Evolutionary conservation across 2,329 filamentous ascomycete genomes (phyloP), one percentile per base, ranked within the genome.

Genomic region (Phaeosphaeriaceae sp.): DNA sequence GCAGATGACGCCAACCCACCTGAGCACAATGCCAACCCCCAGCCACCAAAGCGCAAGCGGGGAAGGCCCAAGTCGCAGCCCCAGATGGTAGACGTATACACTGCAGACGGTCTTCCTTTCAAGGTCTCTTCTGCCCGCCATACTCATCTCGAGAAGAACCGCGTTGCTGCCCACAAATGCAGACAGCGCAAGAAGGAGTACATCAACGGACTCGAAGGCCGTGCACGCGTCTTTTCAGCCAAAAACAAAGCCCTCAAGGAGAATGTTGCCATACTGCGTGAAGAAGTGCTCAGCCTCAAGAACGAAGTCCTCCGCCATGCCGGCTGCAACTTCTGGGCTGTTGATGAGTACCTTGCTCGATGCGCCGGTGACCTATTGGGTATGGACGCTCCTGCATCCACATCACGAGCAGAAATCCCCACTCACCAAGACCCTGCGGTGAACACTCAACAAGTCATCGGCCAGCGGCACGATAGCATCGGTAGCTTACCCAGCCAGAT

Each of bases 131-230:
- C 67, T 3, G 64, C 68, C 36, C 70, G 70, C 42, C 63, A 71
- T 48, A 67, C 66, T 2, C 70, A 73, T 59, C 78, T 90, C 0
- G 85, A 89, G 70, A 83, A 87, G 52, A 92, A 92, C 68, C 81
- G 88, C 8, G 75, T 88, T 2, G 88, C 88, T 0, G 88, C 88
- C 1, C 87, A 85, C 67, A 90, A 90, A 66, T 91, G 87, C 64
- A 83, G 88, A 3, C 82, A 87, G 63, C 89, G 89, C 74, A 84
- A 85, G 71, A 85, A 85, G 68, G 79, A 81, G 52, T 81, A 82
- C 60, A 81, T 79, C 29, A 74, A 78, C 46, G 63, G 74, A 30
- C 76, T 84, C 12, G 81, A 84, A 55, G 70, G 70, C 26, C 72
- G 72, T 39, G 72, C 74, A n/a, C 69, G 76, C 33, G 70, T 74